Base-by-base conservation (phyloP, 1,139 yeast species). In the Pichia sp. region DNA sequence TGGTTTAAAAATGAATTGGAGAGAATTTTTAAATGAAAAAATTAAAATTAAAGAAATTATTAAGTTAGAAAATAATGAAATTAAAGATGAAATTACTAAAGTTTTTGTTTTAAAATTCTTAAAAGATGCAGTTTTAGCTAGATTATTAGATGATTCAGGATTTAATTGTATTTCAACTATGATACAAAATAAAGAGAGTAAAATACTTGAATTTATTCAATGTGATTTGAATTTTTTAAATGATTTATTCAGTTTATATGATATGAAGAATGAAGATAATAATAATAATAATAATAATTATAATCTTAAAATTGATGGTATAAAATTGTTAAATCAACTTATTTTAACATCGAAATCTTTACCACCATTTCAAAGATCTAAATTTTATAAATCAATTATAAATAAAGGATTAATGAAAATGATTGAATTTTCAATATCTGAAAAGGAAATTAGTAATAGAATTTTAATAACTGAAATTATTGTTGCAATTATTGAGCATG, bases 401-500 rank as follows among this genome's bases (percentile, higher is more conserved):
- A 74, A 74, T 39, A 73, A 71, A 43, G 97, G 97, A 0, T 66
- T 92, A 28, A 77, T 87, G 55, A 72, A 73, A 51, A 76, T 87
- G 65, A 69, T 92, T 24, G 74, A 75, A 42, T 87, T 79, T 69
- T 94, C 96, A 0, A 70, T 89, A 43, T 68, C 69, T 30, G 82
- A 80, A 54, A 48, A 58, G 0, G 71, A 71, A n/a, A 22, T 72
- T 25, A 70, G 70, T 25, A 72, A 80, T 12, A 69, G 94, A 16
- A 16, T 16, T 16, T 62, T 87, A 31, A 95, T 96, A 0, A 83
- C 95, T 0, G 97, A 92, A 58, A 67, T 89, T 11, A 75, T 92
- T 30, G 83, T 87, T 10, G 71, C 87, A 1, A 81, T 89, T 8
- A 82, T 90, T 32, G 97, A 90, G 51, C 90, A 86, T 55, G 97